These are phyloP conservation scores for Xylaria longipes DNA, from an alignment of 495 filamentous ascomycete species.

Conservation along the genomic window DNA sequence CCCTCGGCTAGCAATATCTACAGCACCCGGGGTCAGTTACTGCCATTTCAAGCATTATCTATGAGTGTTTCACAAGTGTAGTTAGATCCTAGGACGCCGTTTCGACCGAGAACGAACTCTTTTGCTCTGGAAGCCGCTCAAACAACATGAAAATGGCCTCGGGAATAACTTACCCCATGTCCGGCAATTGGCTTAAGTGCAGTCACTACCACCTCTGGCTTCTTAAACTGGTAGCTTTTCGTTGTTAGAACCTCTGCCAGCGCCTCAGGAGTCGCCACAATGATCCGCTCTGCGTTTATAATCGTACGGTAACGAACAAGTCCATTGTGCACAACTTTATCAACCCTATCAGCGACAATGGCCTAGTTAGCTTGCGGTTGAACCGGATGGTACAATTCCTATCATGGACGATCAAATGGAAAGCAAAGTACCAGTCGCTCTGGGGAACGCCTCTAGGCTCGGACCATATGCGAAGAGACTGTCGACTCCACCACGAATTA, in stretches of 20 bases:
- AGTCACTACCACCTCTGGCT: constrained; percentile 59
- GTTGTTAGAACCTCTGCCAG: constrained; percentile 63
- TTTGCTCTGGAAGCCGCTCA: background rate
- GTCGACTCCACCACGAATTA: constrained; percentile 50
- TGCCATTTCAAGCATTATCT: background rate
- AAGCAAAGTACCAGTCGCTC: constrained; percentile 53
- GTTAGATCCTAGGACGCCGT: background rate
- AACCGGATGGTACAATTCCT: background rate
- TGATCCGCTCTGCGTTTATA: constrained; percentile 67
- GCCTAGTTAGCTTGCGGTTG: constrained; percentile 8
- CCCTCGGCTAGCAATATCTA: constrained; percentile 72
- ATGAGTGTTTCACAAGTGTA: background rate
- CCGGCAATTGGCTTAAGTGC: constrained; percentile 62
- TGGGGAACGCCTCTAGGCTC: constrained; percentile 62
- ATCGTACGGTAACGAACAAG: constrained; percentile 68
- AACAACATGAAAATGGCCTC: background rate
- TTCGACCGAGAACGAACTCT: background rate
- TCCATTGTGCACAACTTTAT: constrained; percentile 67
- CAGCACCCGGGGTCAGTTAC: background rate
- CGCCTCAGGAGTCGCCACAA: constrained; percentile 64
- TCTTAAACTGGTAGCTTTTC: constrained; percentile 73
- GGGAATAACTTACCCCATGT: constrained; percentile 52
- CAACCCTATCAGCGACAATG: constrained; percentile 52
- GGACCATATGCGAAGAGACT: constrained; percentile 57
- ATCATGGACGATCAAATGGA: background rate